Conservation (phyloP, 441 rosid genomes). For the Cnidoscolus chayamansa region DNA sequence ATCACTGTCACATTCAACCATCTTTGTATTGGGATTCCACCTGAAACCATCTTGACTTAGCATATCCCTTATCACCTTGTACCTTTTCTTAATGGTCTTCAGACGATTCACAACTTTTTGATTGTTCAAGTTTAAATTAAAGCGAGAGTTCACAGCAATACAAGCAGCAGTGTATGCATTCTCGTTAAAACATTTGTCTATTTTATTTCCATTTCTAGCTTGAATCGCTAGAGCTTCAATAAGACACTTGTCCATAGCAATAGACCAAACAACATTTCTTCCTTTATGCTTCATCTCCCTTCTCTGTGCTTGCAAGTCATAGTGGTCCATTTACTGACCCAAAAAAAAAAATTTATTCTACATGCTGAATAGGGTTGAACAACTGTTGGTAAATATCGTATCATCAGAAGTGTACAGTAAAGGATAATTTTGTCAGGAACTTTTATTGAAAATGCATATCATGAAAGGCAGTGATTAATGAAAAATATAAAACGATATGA, state of each 20-base stretch:
- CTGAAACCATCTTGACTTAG: conserved; percentile 72
- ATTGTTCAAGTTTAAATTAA: conserved; percentile 66
- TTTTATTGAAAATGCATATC: neutral
- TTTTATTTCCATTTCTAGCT: conserved; percentile 75
- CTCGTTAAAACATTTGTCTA: conserved; percentile 81
- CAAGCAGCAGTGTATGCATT: conserved; percentile 80
- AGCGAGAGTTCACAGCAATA: conserved; percentile 63
- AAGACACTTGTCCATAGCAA: conserved; percentile 87
- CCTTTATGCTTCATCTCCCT: conserved; percentile 81
- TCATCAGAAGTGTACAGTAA: neutral
- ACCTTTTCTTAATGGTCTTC: conserved; percentile 85
- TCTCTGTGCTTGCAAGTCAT: conserved; percentile 53
- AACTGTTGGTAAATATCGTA: neutral
- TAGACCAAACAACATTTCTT: conserved; percentile 88
- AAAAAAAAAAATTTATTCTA: conserved; percentile 7
- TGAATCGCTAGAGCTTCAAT: conserved; percentile 80
- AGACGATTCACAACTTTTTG: conserved; percentile 81
- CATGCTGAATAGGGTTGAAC: conserved; percentile 3
- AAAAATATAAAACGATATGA: neutral
- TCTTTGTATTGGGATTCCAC: conserved; percentile 67
- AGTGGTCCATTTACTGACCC: conserved; percentile 65
- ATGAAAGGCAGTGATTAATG: neutral
- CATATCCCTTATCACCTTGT: conserved; percentile 71
- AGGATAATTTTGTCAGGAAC: too few species aligned
- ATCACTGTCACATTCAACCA: conserved; percentile 64